Base-by-base conservation (phyloP, 148 eudicot genomes). In the Vaccinium vitisidaea region DNA sequence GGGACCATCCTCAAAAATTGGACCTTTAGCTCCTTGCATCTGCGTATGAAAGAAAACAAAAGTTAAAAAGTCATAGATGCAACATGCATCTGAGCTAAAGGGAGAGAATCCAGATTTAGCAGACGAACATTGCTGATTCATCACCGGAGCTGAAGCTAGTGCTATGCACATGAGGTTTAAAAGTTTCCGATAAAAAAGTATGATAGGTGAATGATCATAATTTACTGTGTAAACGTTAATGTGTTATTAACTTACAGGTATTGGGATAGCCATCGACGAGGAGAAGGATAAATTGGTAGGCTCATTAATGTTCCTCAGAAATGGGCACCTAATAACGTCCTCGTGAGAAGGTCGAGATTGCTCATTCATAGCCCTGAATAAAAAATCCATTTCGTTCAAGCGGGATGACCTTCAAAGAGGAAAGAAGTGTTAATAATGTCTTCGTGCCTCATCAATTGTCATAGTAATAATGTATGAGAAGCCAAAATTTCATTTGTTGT, bases 1-100 rank as follows among this genome's bases (percentile, higher is more conserved):
- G 88, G 98, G 98, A 50, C 98, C 98, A 92, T 97, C 99, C 93
- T 97, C 98, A 85, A 97, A 97, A 82, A 97, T 97, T 76, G 99
- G 99, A 82, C 99, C 99, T 89, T 94, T 94, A 50, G 84, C 89
- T 84, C 95, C 93, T 39, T 89, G 90, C 13, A 85, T 94, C 98
- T 97, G 88, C 63, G 43, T 70, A 87, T 32, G n/a, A 79, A 71
- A 79, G 75, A 49, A 82, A 32, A 83, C 58, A 85, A 50, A 14
- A 55, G 32, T 30, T 49, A 84, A 25, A 43, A 53, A 54, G 14
- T 73, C 21, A 18, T 6, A 70, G 75, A 71, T 70, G 70, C 56
- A 27, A 83, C 52, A 54, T 74, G 83, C 43, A 11, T 58, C 48
- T 36, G 16, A 32, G 27, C 82, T 80, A 80, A 80, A 0, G 61